Evolutionary conservation across 2,329 filamentous ascomycete genomes (phyloP).

Genomic region (Westerdykella aurantiaca): DNA sequence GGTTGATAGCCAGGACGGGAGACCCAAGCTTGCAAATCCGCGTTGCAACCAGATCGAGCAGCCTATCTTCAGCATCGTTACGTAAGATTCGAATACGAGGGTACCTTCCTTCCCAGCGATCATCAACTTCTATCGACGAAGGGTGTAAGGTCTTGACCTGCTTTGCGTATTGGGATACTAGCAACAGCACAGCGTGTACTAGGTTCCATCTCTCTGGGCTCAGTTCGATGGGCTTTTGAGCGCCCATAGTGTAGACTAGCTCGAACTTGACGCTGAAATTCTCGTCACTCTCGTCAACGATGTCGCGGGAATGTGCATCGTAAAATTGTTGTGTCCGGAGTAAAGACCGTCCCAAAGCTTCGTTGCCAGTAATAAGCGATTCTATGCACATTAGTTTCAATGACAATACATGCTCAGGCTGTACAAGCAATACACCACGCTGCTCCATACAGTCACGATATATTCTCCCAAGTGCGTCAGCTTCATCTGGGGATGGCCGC

Average conservation of each 20-base stretch:
- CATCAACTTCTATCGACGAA: slow-evolving; percentile 47
- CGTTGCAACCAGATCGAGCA: slow-evolving; percentile 7
- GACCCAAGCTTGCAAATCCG: slow-evolving; percentile 11
- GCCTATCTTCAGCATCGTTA: slow-evolving; percentile 27
- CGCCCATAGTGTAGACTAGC: slow-evolving; percentile 42
- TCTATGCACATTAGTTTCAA: slow-evolving; percentile 51
- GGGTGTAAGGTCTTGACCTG: slow-evolving; percentile 39
- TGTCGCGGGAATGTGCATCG: slow-evolving; percentile 46
- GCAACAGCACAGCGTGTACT: slow-evolving; percentile 31
- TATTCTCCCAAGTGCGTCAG: slow-evolving; percentile 33
- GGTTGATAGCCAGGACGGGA: slow-evolving; percentile 25
- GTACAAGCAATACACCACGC: slow-evolving; percentile 52
- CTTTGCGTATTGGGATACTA: slow-evolving; percentile 22
- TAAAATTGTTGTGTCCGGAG: too few relatives aligned
- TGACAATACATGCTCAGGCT: slow-evolving; percentile 61
- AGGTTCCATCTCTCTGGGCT: slow-evolving; percentile 39
- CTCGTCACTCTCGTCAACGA: slow-evolving; percentile 57
- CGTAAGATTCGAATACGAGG: slow-evolving; percentile 55
- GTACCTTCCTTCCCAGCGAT: slow-evolving; percentile 37
- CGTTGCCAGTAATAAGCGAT: slow-evolving; percentile 48
- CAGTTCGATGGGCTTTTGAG: slow-evolving; percentile 37
- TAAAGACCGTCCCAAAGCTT: slow-evolving; percentile 41
- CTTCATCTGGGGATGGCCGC: slow-evolving; percentile 22
- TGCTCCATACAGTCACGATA: slow-evolving; percentile 40
- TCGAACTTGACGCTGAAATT: slow-evolving; percentile 40